Percentiles rank a stretch among this genome's conserved stretches.
phyloP scores from a whole-genome alignment of 345 rosid species.

The Euphorbia pulcherrima region DNA sequence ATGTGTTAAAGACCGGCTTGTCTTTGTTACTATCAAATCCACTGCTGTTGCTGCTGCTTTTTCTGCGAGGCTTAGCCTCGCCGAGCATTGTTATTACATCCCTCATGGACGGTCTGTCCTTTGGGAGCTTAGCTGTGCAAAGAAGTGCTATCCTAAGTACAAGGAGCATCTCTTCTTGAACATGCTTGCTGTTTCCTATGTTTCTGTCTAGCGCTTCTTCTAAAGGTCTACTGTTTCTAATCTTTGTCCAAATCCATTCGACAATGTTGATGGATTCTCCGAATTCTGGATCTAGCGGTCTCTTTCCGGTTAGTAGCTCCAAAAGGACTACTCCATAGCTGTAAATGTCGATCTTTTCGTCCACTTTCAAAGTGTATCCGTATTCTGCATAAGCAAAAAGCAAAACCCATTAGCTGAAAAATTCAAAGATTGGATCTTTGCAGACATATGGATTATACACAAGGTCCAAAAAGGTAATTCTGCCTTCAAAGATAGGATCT shows the following conservation, averaged over 20 bases:
- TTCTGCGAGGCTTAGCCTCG: conserved; percentile 88
- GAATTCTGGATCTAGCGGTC: conserved; percentile 60
- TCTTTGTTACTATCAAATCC: conserved; percentile 37
- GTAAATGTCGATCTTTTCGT: conserved; percentile 90
- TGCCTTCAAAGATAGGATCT: background rate
- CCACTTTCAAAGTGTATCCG: conserved; percentile 84
- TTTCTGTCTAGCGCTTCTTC: conserved; percentile 64
- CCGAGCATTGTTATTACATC: conserved; percentile 86
- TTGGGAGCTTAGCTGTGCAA: conserved; percentile 82
- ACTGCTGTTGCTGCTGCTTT: conserved; percentile 52
- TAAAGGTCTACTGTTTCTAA: conserved; percentile 54
- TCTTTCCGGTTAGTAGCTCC: conserved; percentile 75
- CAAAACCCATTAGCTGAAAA: background rate
- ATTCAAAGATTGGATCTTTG: background rate
- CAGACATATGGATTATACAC: no score
- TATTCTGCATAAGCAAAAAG: conserved; percentile 50
- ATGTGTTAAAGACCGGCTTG: conserved; percentile 53
- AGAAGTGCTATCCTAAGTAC: conserved; percentile 80
- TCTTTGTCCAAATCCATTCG: conserved; percentile 68
- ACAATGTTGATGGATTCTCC: conserved; percentile 67
- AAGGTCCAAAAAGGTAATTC: no score
- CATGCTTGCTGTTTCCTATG: conserved; percentile 74
- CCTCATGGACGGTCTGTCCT: conserved; percentile 88
- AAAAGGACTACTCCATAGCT: conserved; percentile 79
- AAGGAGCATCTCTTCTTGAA: conserved; percentile 90